Conservation (phyloP, 768 basidiomycete species). For the Phylloporus arenicola region DNA sequence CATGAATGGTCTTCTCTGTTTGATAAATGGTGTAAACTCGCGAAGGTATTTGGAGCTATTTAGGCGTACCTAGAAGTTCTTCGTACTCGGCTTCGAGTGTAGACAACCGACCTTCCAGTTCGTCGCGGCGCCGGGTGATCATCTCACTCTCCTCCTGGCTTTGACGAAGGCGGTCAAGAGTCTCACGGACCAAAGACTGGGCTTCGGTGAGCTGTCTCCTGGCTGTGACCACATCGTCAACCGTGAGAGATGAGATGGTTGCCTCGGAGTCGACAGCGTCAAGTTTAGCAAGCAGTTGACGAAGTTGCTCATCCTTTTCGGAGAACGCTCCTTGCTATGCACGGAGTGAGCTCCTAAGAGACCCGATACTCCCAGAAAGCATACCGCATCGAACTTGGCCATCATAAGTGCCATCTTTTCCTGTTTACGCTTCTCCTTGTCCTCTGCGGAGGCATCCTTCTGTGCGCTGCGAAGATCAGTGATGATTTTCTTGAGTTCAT, state of each 20-base stretch:
- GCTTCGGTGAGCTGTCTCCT: constrained; percentile 86
- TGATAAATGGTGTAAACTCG: constrained; percentile 7
- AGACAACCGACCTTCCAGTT: constrained; percentile 76
- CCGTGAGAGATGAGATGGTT: constrained; percentile 50
- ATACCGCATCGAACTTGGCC: constrained; percentile 94
- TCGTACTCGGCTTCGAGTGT: constrained; percentile 92
- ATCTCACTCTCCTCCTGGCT: constrained; percentile 92
- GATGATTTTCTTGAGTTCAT: constrained; percentile 80
- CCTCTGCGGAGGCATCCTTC: constrained; percentile 84
- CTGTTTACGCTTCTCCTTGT: constrained; percentile 98
- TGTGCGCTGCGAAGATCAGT: constrained; percentile 74
- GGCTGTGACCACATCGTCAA: constrained; percentile 77
- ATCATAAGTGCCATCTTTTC: constrained; percentile 99
- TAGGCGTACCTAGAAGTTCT: constrained; percentile 78
- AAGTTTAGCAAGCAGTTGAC: constrained; percentile 76
- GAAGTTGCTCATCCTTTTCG: constrained; percentile 91
- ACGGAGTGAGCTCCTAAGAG: constrained; percentile 3
- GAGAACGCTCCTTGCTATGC: constrained; percentile 85
- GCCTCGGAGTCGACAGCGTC: constrained; percentile 69
- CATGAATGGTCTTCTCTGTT: constrained; percentile 85
- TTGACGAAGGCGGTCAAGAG: constrained; percentile 82
- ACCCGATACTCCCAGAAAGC: constrained; percentile 24
- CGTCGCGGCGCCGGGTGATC: constrained; percentile 73
- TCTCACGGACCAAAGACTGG: constrained; percentile 79
- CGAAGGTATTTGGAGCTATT: background rate